Base-by-base conservation (phyloP, 148 eudicot genomes). In the Oxyria digyna region DNA sequence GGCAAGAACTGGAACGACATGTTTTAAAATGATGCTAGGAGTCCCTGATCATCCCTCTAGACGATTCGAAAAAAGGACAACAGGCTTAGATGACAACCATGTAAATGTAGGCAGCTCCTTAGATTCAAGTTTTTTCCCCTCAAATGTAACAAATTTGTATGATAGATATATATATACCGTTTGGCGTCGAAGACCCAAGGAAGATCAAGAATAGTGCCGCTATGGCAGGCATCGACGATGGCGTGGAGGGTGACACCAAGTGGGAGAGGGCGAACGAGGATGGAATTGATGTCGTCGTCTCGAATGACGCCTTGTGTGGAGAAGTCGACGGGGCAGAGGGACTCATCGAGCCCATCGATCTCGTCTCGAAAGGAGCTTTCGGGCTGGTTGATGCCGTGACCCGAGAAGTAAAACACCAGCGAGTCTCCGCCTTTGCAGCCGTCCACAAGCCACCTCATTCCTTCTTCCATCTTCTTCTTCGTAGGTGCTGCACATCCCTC, bases 181-280 rank as follows among this genome's bases (percentile, higher is more conserved):
- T 66, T 71, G 35, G 46, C 62, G 69, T 63, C 72, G 26, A 73
- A 87, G 26, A 85, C 46, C 41, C 73, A 63, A 29, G 81, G 84
- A 10, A 90, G 80, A 76, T 90, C 94, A 1, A 90, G 88, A 42
- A 90, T 75, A 42, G 96, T 90, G 69, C 96, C 96, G 18, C 94
- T 90, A 54, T 84, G 83, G 71, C 91, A 90, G 67, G 93, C 81
- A 71, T 91, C 97, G 48, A 91, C 49, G 29, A 91, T 81, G 32
- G 97, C 94, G 73, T 84, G 97, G 75, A 91, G 97, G 26, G 76
- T 87, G 72, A 83, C 91, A 7, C 86, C 97, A n/a, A 54, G 32
- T 0, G 66, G 65, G 7, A 90, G 83, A 41, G 91, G 93, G 72
- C 78, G 76, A 41, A 91, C 97, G 59, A 91, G 82, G 75, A 82